Evolutionary conservation across 2,329 filamentous ascomycete genomes (phyloP).

Genomic region (Pleoardoris graminearum): DNA sequence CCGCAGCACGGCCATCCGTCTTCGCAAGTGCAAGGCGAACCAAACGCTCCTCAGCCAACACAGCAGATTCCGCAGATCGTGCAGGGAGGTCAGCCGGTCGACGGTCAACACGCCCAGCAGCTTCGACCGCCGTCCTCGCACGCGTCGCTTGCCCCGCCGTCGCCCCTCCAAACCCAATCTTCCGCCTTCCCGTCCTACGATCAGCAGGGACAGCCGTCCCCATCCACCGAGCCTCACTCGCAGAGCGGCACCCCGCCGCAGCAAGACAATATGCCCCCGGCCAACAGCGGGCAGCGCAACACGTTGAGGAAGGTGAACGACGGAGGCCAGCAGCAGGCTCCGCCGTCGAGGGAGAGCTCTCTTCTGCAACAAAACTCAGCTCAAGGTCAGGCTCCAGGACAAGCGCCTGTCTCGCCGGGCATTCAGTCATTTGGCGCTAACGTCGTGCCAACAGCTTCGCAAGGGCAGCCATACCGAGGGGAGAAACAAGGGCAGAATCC

Average conservation of each 20-base stretch:
- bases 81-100: conserved; percentile 32
- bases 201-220: conserved; percentile 33
- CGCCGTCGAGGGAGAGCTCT: conserved; percentile 41
- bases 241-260: conserved; percentile 36
- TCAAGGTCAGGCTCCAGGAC: conserved; percentile 44
- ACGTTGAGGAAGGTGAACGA: conserved; percentile 43
- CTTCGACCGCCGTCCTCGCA: conserved; percentile 41
- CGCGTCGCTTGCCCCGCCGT: conserved; percentile 40
- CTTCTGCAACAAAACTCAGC: conserved; percentile 39
- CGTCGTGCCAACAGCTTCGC: conserved; percentile 50
- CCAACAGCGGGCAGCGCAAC: conserved; percentile 30
- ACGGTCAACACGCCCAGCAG: conserved; percentile 36
- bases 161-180: conserved; percentile 41
- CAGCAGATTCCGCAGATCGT: conserved; percentile 37
- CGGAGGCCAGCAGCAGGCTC: conserved; percentile 32
- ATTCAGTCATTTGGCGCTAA: conserved; percentile 51
- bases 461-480: conserved; percentile 50
- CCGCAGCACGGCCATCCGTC: conserved; percentile 29
- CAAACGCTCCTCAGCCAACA: conserved; percentile 36
- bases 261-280: conserved; percentile 39
- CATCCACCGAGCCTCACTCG: conserved; percentile 28
- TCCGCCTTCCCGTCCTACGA: conserved; percentile 40
- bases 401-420: conserved; percentile 43
- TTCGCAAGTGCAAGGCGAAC: conserved; percentile 39
- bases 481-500: conserved; percentile 38